Evolutionary conservation across 352 stramenopile species (phyloP), one percentile per base, ranked within the genome.

Genomic region (Phytophthora sansomeana): DNA sequence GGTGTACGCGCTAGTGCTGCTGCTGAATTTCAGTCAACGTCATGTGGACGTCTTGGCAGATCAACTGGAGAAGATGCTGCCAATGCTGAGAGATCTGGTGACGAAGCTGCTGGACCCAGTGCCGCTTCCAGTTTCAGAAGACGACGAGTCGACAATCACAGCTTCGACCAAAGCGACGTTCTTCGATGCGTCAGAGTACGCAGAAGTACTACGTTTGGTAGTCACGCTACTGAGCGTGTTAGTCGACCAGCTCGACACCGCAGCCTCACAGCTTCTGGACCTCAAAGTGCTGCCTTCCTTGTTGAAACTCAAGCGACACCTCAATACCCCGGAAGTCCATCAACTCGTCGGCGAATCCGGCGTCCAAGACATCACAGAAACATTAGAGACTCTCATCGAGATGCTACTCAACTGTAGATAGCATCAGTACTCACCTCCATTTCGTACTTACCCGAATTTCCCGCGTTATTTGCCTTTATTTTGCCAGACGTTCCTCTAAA

Each of bases 21-120:
- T 93, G 61, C 68, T 93, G 36, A 93, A 93, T 50, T 80, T 81
- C n/a, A 81, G 78, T 49, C 85, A 93, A 57, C 72, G 81, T 7
- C 71, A 91, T 54, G 67, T 74, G 5, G 43, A 44, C 5, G 64
- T 77, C 6, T 78, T 92, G 7, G 52, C 16, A 7, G 21, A 67
- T 11, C 54, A 78, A 21, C 35, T 85, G 11, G 53, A 64, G 0
- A 47, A 19, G 26, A 2, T 85, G 26, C 43, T 85, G 28, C 41
- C 65, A 8, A 83, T 80, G 78, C 44, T 89, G 32, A 63, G 62
- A 50, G 61, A 78, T 21, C 38, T 87, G 30, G 42, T 85, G 11
- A 16, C 33, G 4, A 69, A 67, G 30, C 55, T 86, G 42, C 60
- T 85, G 6, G 64, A 52, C 1, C 55, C 63, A 17, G 21, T 48